phyloP scores from a whole-genome alignment of 768 basidiomycete species.

The Suillus luteus region DNA sequence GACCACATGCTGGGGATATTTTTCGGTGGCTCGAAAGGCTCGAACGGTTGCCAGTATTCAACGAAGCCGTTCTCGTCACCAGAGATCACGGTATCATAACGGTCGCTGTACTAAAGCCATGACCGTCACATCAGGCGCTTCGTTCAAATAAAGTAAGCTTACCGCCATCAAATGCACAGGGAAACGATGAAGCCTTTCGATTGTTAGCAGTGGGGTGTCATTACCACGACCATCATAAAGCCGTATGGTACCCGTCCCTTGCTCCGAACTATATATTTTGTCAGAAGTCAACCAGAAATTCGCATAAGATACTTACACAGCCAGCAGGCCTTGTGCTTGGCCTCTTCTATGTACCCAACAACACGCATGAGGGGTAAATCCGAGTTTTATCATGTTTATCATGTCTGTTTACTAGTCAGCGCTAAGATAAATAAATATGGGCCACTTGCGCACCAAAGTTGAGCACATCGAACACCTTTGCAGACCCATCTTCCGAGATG shows the following conservation, averaged over 20 bases:
- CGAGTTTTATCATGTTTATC: conserved; percentile 97
- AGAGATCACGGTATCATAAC: conserved; percentile 88
- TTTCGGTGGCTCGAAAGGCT: conserved; percentile 85
- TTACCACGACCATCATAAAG: conserved; percentile 93
- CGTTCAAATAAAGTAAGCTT: conserved; percentile 31
- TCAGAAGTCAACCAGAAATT: conserved; percentile 18
- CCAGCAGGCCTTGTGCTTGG: conserved; percentile 84
- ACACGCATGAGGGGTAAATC: conserved; percentile 81
- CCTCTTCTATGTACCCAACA: conserved; percentile 95
- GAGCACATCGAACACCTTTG: conserved; percentile 95
- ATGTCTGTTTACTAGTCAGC: conserved; percentile 62
- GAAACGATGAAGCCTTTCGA: conserved; percentile 78
- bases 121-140: conserved; percentile 5
- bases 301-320: conserved; percentile 61
- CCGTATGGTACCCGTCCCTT: conserved; percentile 69
- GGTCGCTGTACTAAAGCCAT: conserved; percentile 76
- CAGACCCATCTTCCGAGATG: conserved; percentile 87
- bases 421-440: background rate
- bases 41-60: conserved; percentile 93
- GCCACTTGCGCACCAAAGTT: conserved; percentile 81
- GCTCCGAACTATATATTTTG: conserved; percentile 66
- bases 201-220: conserved; percentile 71
- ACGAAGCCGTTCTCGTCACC: conserved; percentile 94
- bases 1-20: conserved; percentile 82
- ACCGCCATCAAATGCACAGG: conserved; percentile 93